Evolutionary conservation across 2,329 filamentous ascomycete species (phyloP).

Genomic region (Talaromyces sp.): DNA sequence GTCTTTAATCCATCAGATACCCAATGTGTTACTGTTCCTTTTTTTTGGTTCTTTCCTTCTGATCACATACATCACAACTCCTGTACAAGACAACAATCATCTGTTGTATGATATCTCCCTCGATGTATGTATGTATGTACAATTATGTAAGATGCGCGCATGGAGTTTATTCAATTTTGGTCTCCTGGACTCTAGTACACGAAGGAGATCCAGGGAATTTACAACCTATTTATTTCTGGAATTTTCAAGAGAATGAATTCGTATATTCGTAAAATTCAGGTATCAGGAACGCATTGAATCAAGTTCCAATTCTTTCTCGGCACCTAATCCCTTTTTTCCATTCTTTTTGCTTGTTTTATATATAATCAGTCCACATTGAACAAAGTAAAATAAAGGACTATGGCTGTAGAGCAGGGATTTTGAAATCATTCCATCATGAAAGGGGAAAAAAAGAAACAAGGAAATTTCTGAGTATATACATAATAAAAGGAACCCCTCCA

Average conservation of each 20-base stretch:
- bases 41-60: slow-evolving; percentile 4
- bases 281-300: not conserved
- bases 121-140: not conserved
- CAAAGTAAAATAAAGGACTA: not conserved
- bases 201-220: not conserved
- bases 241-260: not conserved
- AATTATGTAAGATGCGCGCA: not conserved
- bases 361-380: not conserved
- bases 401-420: not conserved
- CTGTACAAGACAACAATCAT: not conserved
- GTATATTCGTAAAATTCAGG: not conserved
- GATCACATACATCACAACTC: not conserved
- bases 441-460: not conserved
- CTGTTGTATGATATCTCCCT: not conserved
- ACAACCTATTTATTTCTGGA: not conserved
- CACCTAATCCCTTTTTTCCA: not conserved
- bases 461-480: not conserved
- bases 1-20: slow-evolving; percentile 21
- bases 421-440: not conserved
- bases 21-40: slow-evolving; percentile 21
- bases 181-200: not conserved
- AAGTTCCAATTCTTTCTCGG: not conserved
- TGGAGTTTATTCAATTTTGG: not conserved
- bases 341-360: not conserved
- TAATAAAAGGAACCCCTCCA: not conserved